Evolutionary conservation across 352 stramenopile species (phyloP).

Genomic region (Phytophthora rubi): DNA sequence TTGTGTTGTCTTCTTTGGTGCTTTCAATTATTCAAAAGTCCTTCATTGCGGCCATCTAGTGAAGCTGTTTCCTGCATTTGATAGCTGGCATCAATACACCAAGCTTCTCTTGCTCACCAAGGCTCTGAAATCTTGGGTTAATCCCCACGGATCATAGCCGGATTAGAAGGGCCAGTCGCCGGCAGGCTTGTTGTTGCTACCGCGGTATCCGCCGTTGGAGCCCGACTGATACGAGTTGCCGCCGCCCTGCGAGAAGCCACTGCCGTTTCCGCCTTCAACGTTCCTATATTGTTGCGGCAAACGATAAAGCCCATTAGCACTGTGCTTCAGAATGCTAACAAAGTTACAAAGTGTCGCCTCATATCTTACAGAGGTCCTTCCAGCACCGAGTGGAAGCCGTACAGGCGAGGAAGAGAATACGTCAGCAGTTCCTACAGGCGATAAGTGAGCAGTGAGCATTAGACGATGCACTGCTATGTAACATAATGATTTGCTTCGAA

Average conservation of each 20-base stretch:
- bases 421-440: constrained; percentile 63
- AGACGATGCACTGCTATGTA: neutral
- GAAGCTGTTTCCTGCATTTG: neutral
- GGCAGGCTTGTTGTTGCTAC: constrained; percentile 50
- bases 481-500: neutral
- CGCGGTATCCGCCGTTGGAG: constrained; percentile 41
- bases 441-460: neutral
- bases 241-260: constrained; percentile 32
- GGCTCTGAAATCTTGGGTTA: constrained; percentile 9
- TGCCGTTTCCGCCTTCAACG: constrained; percentile 44
- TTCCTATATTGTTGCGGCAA: constrained; percentile 39
- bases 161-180: constrained; percentile 82
- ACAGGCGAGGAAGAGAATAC: constrained; percentile 80
- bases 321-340: too few relatives aligned
- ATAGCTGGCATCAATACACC: too few relatives aligned
- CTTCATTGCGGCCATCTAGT: neutral
- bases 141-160: neutral
- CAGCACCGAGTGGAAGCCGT: constrained; percentile 79
- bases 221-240: constrained; percentile 39
- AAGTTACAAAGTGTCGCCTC: neutral
- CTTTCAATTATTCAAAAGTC: neutral
- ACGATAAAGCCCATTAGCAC: neutral
- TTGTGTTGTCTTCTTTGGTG: neutral
- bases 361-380: constrained; percentile 70
- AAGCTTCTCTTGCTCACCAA: neutral